phyloP scores from a whole-genome alignment of 2,329 filamentous ascomycete genomes.

The Sclerotiophoma versabilis region DNA sequence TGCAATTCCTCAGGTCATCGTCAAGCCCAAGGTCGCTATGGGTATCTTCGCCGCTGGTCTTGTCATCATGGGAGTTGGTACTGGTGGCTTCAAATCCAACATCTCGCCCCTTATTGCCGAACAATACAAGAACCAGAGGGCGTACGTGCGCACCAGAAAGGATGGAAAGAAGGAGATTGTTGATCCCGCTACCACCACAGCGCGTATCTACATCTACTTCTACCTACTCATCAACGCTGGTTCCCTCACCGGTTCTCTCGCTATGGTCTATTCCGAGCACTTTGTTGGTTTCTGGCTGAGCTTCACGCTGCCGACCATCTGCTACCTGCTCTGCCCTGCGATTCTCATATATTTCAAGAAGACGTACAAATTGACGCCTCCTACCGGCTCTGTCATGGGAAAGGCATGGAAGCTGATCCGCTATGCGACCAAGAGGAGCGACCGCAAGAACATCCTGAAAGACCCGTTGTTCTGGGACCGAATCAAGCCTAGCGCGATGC shows the following conservation, averaged over 20 bases:
- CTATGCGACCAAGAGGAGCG: slow-evolving; percentile 49
- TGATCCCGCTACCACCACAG: slow-evolving; percentile 70
- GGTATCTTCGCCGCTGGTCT: slow-evolving; percentile 63
- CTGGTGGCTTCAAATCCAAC: slow-evolving; percentile 74
- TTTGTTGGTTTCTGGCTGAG: slow-evolving; percentile 75
- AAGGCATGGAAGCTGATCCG: slow-evolving; percentile 70
- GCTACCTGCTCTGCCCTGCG: slow-evolving; percentile 67
- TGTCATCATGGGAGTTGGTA: slow-evolving; percentile 70
- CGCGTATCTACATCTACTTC: slow-evolving; percentile 63
- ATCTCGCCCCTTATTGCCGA: slow-evolving; percentile 65
- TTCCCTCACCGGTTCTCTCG: slow-evolving; percentile 43
- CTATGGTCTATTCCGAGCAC: slow-evolving; percentile 49
- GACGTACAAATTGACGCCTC: slow-evolving; percentile 71
- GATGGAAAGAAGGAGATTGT: slow-evolving; percentile 65
- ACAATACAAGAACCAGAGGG: slow-evolving; percentile 54
- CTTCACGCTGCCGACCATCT: slow-evolving; percentile 69
- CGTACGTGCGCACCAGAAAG: slow-evolving; percentile 39
- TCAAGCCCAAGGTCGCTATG: slow-evolving; percentile 58
- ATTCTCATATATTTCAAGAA: slow-evolving; percentile 66
- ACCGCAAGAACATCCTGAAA: slow-evolving; percentile 32
- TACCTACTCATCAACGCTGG: slow-evolving; percentile 50
- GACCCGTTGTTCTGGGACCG: slow-evolving; percentile 63
- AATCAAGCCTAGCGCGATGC: slow-evolving; percentile 63
- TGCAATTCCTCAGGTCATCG: slow-evolving; percentile 61
- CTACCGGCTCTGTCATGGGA: slow-evolving; percentile 73